Percentiles rank a stretch among this genome's conserved stretches.
These are phyloP conservation scores for Aureobasidium mangrovei DNA, from an alignment of 2,329 filamentous ascomycete genomes.

Conservation along the genomic window DNA sequence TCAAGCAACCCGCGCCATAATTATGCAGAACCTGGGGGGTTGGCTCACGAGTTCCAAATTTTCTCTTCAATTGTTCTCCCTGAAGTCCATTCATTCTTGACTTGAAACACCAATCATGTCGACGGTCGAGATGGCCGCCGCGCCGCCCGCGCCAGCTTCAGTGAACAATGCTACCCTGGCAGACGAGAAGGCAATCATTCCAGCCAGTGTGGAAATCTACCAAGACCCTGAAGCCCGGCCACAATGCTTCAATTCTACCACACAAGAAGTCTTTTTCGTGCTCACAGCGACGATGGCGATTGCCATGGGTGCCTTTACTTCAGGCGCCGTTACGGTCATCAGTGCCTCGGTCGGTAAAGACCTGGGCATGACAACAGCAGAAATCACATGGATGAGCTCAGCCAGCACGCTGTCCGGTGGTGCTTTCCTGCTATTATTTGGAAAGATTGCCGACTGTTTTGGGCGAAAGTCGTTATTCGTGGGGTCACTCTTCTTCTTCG, in stretches of 20 bases:
- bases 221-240: constrained; percentile 32
- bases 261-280: constrained; percentile 58
- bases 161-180: neutral
- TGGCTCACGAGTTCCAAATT: neutral
- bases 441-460: constrained; percentile 56
- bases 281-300: constrained; percentile 59
- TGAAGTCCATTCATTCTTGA: neutral
- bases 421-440: constrained; percentile 58
- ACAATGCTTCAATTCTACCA: constrained; percentile 52
- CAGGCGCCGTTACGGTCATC: constrained; percentile 52
- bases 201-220: neutral
- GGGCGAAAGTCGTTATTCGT: constrained; percentile 56
- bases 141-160: neutral
- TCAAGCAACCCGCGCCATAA: neutral
- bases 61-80: neutral
- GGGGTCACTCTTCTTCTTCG: constrained; percentile 50
- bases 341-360: constrained; percentile 52
- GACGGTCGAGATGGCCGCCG: constrained; percentile 1
- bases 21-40: neutral
- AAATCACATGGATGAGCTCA: constrained; percentile 60
- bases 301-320: constrained; percentile 52
- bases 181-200: neutral
- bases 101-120: neutral
- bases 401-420: constrained; percentile 54
- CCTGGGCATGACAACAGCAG: constrained; percentile 53